Evolutionary conservation across 2,329 filamentous ascomycete genomes (phyloP), one percentile per base, ranked within the genome.

Genomic region (Xylariaceae sp.): DNA sequence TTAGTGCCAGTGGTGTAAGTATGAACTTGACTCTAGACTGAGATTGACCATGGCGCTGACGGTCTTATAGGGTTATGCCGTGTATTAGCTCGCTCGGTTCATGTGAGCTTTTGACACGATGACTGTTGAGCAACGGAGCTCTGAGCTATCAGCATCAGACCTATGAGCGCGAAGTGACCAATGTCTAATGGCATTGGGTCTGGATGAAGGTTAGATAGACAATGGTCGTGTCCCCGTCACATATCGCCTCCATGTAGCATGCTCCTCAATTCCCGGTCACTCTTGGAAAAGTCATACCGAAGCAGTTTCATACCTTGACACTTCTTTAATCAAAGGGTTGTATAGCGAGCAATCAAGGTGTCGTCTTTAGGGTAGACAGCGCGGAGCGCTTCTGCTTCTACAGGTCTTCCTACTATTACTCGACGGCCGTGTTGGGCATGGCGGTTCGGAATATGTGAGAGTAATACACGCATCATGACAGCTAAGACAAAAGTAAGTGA

Each of bases 1-100:
- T 85, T 26, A 77, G 74, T 58, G 80, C 77, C 1, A 80, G 74
- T 60, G 82, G 82, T 8, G 80, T 67, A 60, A 63, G 65, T 58
- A 12, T 42, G 35, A 1, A 6, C 1, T 3, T 5, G 27, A 32
- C 29, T 19, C 8, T 9, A 32, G 12, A n/a, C 7, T 44, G 3
- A 43, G 35, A 42, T 30, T 6, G 11, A 5, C 7, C n/a, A 19
- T 19, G 19, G 19, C 19, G 19, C 49, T 50, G 26, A 50, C 39
- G 19, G 3, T n/a, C 42, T 35, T 48, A 6, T 50, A 60, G 59
- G 59, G 59, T 11, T 59, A 52, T 51, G 56, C 59, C 37, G 47
- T 60, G 37, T 60, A 59, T 37, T 60, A 39, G 48, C 2, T n/a
- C 41, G 30, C 31, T 9, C 47, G 5, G 19, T 19, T 19, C 19